These are phyloP conservation scores for Fusarium sp. DNA, from an alignment of 2,329 filamentous ascomycete species.

Conservation along the genomic window DNA sequence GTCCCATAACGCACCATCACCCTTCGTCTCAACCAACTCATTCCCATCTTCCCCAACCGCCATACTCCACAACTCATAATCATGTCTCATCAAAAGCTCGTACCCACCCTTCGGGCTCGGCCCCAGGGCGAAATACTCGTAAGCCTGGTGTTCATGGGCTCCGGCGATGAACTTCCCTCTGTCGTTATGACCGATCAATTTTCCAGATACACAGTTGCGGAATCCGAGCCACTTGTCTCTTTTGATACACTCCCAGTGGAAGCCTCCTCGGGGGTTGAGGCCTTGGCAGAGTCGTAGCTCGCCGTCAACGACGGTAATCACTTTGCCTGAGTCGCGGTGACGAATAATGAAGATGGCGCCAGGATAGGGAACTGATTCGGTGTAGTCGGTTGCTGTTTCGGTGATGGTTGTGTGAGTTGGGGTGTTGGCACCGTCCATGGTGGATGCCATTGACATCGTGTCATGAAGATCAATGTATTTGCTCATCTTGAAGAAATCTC, in stretches of 20 bases:
- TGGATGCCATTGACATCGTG: slow-evolving; percentile 41
- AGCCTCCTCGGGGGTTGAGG: slow-evolving; percentile 37
- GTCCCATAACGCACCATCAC: slow-evolving; percentile 51
- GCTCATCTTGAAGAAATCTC: slow-evolving; percentile 2
- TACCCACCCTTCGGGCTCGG: slow-evolving; percentile 52
- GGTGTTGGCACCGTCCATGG: slow-evolving; percentile 28
- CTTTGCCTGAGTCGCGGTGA: slow-evolving; percentile 42
- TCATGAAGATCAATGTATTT: slow-evolving; percentile 40
- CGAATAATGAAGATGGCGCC: slow-evolving; percentile 52
- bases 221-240: slow-evolving; percentile 57
- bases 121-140: slow-evolving; percentile 52
- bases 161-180: slow-evolving; percentile 41
- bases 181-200: slow-evolving; percentile 53
- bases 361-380: slow-evolving; percentile 44
- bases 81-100: slow-evolving; percentile 50
- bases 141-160: slow-evolving; percentile 43
- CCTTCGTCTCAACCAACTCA: slow-evolving; percentile 46
- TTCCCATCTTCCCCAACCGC: slow-evolving; percentile 36
- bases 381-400: slow-evolving; percentile 9
- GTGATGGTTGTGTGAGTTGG: slow-evolving; percentile 35
- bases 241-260: slow-evolving; percentile 57
- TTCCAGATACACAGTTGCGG: slow-evolving; percentile 52
- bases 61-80: slow-evolving; percentile 50
- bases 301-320: slow-evolving; percentile 52
- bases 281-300: slow-evolving; percentile 45